Conservation (phyloP, 2,329 filamentous ascomycete species). For the Raffaelea arxii region DNA sequence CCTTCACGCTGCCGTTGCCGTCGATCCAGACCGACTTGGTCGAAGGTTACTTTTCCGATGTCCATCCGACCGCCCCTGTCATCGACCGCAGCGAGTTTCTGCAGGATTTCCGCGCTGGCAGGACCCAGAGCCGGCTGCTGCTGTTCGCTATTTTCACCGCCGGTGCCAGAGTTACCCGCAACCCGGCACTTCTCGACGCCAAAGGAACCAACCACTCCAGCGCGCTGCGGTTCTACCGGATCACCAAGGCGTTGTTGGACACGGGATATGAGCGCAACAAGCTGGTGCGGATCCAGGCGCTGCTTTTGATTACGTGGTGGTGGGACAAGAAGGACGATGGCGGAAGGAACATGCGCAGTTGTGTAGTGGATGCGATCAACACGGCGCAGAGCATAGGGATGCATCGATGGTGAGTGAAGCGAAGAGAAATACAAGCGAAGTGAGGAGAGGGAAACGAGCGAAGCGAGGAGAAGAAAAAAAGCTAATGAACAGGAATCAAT, state of each 20-base stretch:
- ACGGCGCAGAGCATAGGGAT: slow-evolving; percentile 13
- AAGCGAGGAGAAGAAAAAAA: background rate
- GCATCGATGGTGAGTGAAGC: slow-evolving; percentile 10
- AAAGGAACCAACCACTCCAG: slow-evolving; percentile 8
- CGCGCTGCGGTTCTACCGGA: slow-evolving; percentile 10
- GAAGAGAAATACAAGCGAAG: background rate
- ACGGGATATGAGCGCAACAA: slow-evolving; percentile 10
- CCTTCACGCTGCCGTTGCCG: background rate
- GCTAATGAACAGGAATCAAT: slow-evolving; percentile 4
- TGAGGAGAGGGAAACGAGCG: background rate
- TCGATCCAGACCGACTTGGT: background rate
- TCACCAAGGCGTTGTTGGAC: slow-evolving; percentile 10
- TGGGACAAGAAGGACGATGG: slow-evolving; percentile 13
- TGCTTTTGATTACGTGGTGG: slow-evolving; percentile 11
- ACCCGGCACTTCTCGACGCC: slow-evolving; percentile 9
- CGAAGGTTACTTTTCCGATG: slow-evolving; percentile 8
- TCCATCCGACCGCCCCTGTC: slow-evolving; percentile 11
- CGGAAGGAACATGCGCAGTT: slow-evolving; percentile 11
- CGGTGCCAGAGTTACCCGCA: slow-evolving; percentile 9
- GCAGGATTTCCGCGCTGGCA: slow-evolving; percentile 6
- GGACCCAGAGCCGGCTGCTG: slow-evolving; percentile 8
- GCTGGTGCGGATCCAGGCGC: slow-evolving; percentile 7
- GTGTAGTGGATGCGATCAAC: slow-evolving; percentile 11
- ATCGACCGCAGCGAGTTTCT: slow-evolving; percentile 7
- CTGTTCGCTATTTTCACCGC: slow-evolving; percentile 12